Percentiles rank a stretch among this genome's conserved stretches.
Conservation (phyloP, 2,329 filamentous ascomycete genomes). For the Aspergillus udagawae region DNA sequence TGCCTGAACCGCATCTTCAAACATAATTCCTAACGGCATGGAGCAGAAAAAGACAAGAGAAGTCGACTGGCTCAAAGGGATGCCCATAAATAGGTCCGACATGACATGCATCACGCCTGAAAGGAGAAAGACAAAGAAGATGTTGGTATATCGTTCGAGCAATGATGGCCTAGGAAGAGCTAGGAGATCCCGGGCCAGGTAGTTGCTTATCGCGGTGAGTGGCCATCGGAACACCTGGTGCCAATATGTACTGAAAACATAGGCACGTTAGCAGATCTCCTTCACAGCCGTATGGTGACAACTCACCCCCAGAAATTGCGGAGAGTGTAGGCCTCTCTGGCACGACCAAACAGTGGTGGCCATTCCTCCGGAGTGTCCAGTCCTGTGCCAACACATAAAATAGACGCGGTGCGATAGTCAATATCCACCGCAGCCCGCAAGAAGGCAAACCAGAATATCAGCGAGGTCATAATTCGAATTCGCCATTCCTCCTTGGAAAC, state of each 20-base stretch:
- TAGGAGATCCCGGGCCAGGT: conserved; percentile 17
- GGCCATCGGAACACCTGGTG: conserved; percentile 25
- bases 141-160: conserved; percentile 24
- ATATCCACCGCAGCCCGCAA: conserved; percentile 16
- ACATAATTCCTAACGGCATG: conserved; percentile 21
- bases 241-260: conserved; percentile 23
- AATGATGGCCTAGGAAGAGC: conserved; percentile 15
- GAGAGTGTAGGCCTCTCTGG: conserved; percentile 22
- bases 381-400: conserved; percentile 16
- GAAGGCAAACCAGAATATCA: conserved; percentile 14
- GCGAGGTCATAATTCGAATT: conserved; percentile 5
- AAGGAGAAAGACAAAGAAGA: conserved; percentile 25
- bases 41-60: conserved; percentile 21
- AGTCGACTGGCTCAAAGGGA: conserved; percentile 13
- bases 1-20: conserved; percentile 26
- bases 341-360: conserved; percentile 21
- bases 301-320: conserved; percentile 28
- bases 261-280: background rate
- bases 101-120: conserved; percentile 24
- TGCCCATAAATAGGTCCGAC: conserved; percentile 11
- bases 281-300: background rate
- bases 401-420: conserved; percentile 16
- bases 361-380: conserved; percentile 15
- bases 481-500: conserved; percentile 10
- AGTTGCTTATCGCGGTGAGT: conserved; percentile 17